Conservation (phyloP, 2,329 filamentous ascomycete species). For the Trichoderma breve region DNA sequence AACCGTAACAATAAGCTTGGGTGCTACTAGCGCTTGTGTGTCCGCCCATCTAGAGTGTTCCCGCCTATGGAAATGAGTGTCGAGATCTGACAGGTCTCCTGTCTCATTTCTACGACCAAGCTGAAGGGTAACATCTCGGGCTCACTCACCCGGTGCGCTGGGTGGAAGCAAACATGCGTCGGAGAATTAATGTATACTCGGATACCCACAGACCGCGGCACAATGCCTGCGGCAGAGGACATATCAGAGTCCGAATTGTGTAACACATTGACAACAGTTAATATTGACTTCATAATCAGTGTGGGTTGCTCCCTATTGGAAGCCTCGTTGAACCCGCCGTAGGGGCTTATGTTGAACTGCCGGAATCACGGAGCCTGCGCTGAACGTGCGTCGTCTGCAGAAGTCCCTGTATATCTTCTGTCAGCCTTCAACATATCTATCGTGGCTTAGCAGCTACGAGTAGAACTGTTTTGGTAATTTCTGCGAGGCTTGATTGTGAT, state of each 20-base stretch:
- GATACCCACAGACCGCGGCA: background rate
- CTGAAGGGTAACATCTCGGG: background rate
- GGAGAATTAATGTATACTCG: slow-evolving; percentile 17
- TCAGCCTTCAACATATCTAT: background rate
- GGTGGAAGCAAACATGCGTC: slow-evolving; percentile 19
- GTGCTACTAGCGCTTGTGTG: background rate
- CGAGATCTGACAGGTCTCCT: background rate
- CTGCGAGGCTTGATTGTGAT: background rate
- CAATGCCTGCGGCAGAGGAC: background rate
- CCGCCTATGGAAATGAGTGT: background rate
- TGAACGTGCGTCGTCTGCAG: background rate
- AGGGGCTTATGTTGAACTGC: background rate
- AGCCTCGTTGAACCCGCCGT: background rate
- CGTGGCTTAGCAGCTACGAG: background rate
- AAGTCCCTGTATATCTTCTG: background rate
- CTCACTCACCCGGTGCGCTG: background rate
- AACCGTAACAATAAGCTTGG: background rate
- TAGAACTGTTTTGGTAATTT: background rate
- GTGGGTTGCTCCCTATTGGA: background rate
- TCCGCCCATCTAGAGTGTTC: background rate
- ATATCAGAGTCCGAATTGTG: slow-evolving; percentile 2
- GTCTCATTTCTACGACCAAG: background rate
- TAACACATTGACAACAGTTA: background rate
- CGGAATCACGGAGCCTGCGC: background rate
- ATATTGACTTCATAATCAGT: background rate